Evolutionary conservation across 441 rosid species (phyloP), one percentile per base, ranked within the genome.

Genomic region (Bruguiera hainesii): DNA sequence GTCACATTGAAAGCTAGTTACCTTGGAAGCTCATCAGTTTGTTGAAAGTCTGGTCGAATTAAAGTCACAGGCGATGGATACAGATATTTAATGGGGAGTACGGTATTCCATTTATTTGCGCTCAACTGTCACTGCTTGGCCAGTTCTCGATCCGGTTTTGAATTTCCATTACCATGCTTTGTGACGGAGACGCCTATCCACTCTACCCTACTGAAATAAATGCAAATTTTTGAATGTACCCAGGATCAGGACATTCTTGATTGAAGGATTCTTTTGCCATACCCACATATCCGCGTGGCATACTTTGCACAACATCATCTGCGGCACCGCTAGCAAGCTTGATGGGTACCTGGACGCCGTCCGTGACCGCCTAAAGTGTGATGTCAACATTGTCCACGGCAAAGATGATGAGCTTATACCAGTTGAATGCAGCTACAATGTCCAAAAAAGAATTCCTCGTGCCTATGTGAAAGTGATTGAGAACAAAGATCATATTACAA

Each of bases 211-310:
- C 15, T 56, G 49, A 39, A 37, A 63, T 71, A 23, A 69, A 64
- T 65, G 72, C 69, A 33, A 66, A 49, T 7, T 37, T 37, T 20
- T 50, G 7, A 0, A 33, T 7, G 8, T 1, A 10, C 26, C 11
- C 85, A 95, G 98, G 87, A 75, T 87, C 3, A 83, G 83, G 76
- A 88, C 96, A 35, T 95, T 79, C 76, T 77, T 95, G 80, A 65
- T 90, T 15, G 99, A 92, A 78, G 99, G 98, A 6, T 95, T 91
- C 73, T 86, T 82, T 72, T 86, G 96, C 83, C 99, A 95, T 82
- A 90, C 98, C 26, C 98, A 92, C 60, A 88, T 87, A 8, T 93
- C 97, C 2, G 93, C 98, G 2, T 95, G 99, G 99, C 98, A 95
- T 73, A 90, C 97, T 2, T 84, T 95, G 46, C 99, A 95, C 93